Evolutionary conservation across 2,329 filamentous ascomycete genomes (phyloP).

Genomic region (Myriosclerotinia scirpicola): DNA sequence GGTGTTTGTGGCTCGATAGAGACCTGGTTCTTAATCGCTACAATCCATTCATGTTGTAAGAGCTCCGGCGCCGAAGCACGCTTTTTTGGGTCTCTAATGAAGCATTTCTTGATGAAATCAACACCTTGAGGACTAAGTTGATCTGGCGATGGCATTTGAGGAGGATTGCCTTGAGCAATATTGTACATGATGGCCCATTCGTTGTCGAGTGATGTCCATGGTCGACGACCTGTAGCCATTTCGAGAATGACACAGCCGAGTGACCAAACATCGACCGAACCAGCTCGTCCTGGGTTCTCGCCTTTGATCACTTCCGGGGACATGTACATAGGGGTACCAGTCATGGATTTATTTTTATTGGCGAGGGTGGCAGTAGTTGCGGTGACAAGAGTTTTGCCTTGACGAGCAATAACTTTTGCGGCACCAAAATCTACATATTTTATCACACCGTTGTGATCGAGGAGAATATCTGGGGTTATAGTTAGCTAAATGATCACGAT

Average conservation of each 20-base stretch:
- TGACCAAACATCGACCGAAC: constrained; percentile 93
- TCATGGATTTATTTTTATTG: constrained; percentile 87
- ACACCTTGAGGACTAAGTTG: constrained; percentile 83
- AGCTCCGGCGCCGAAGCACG: constrained; percentile 83
- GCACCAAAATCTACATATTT: constrained; percentile 99
- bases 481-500: background rate
- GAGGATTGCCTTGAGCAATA: constrained; percentile 94
- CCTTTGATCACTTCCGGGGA: constrained; percentile 98
- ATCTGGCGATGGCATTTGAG: constrained; percentile 76
- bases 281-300: constrained; percentile 74
- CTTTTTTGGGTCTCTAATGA: constrained; percentile 76
- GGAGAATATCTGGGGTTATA: constrained; percentile 69
- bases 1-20: constrained; percentile 61
- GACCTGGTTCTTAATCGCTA: constrained; percentile 63
- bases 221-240: constrained; percentile 92
- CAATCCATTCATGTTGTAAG: constrained; percentile 90
- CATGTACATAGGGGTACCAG: constrained; percentile 99
- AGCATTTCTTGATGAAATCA: constrained; percentile 86
- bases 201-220: constrained; percentile 95
- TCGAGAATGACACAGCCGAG: constrained; percentile 95
- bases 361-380: constrained; percentile 51
- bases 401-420: constrained; percentile 92
- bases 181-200: constrained; percentile 99
- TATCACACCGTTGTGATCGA: constrained; percentile 97
- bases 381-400: constrained; percentile 79